These are phyloP conservation scores for Solanum hybrid DNA, from an alignment of 305 asterid genomes.

Conservation along the genomic window DNA sequence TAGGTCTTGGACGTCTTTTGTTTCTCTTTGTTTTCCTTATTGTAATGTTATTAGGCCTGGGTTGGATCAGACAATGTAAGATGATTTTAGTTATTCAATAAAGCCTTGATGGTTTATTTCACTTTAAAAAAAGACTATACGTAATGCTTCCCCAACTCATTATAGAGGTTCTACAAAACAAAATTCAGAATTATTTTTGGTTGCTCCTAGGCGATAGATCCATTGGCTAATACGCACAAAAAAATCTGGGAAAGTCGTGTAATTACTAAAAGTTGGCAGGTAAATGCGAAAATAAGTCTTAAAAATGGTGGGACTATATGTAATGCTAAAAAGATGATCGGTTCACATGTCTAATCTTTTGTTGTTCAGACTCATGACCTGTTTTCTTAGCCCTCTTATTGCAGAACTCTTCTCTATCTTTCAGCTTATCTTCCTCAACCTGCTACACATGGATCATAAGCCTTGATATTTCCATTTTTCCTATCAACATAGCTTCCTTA, in stretches of 20 bases:
- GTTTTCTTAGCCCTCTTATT: not conserved
- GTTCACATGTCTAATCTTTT: too few relatives aligned
- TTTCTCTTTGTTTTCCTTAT: not conserved
- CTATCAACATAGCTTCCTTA: too few relatives aligned
- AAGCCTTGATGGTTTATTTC: too few relatives aligned
- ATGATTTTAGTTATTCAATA: not conserved
- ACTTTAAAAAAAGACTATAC: too few relatives aligned
- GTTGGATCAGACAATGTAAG: not conserved
- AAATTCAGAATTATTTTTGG: too few relatives aligned
- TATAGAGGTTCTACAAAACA: not conserved
- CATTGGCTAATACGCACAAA: not conserved
- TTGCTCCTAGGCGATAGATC: not conserved
- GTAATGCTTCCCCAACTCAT: not conserved
- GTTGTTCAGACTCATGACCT: not conserved
- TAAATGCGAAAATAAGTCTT: too few relatives aligned
- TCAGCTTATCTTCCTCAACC: not conserved
- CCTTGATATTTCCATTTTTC: too few relatives aligned
- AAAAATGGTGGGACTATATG: not conserved
- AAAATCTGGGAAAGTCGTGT: too few relatives aligned
- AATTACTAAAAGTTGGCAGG: not conserved
- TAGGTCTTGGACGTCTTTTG: not conserved
- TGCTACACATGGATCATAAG: not conserved
- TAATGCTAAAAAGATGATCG: too few relatives aligned
- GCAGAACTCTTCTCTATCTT: not conserved
- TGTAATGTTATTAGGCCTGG: not conserved